Evolutionary conservation across 169 alveolate species (phyloP), one percentile per base, ranked within the genome.

Genomic region (Plasmodium gaboni): DNA sequence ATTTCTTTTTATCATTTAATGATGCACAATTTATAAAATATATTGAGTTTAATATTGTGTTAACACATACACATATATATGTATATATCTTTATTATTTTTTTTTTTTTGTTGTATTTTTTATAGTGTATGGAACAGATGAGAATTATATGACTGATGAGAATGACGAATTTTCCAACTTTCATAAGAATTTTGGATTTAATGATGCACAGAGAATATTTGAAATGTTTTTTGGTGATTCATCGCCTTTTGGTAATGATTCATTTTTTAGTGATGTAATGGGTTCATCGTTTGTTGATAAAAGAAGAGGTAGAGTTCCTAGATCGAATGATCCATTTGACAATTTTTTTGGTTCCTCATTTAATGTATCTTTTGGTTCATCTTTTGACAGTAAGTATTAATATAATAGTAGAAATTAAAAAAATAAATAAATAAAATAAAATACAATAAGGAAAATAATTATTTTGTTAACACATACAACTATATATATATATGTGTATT

Each of bases 141-240:
- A 86, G 55, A 64, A 32, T 15, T 86, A 61, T 53, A 17, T 38
- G 73, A 22, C 74, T 4, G 86, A 42, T n/a, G 87, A 85, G 10
- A 91, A 74, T 22, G 78, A 83, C 19, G 88, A 74, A 15, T 69
- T 74, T 61, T 91, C 83, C 6, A 73, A 83, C 24, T 78, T 69
- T 38, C 89, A 83, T 60, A 68, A 73, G 26, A 73, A 92, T 76
- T 92, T 92, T 83, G 93, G 88, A 28, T 92, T 92, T 70, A 83
- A 76, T 38, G 94, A 92, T 70, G 94, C 94, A 0, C 89, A 80
- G 53, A 87, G 93, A 64, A 78, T 92, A 57, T 92, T 92, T 48
- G 90, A 92, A 64, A 80, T 80, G 94, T 92, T 92, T 68, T 92
- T 92, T 78, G 93, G 94, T 48, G 89, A 76, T 17, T 76, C 89